Evolutionary conservation across 73 alveolate genomes (phyloP).

Genomic region (Urostyla sp.): DNA sequence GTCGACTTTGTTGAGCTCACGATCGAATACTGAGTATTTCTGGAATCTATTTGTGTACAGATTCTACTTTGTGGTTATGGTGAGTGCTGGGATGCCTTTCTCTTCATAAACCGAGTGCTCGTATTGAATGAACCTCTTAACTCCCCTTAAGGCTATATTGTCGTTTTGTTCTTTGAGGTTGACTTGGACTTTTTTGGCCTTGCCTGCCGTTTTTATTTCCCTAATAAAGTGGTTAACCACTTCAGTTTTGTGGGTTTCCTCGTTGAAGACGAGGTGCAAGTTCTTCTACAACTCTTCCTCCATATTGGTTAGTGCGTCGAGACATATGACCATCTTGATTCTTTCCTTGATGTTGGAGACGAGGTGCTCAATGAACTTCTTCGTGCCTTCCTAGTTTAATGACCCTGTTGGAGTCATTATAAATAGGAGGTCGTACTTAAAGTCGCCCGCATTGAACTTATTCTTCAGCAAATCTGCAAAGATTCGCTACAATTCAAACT

Average conservation of each 20-base stretch:
- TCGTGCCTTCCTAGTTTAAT: conserved; percentile 57
- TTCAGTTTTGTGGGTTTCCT: neutral
- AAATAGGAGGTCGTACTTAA: conserved; percentile 52
- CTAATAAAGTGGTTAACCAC: neutral
- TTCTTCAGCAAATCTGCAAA: conserved; percentile 15
- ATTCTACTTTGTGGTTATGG: conserved; percentile 21
- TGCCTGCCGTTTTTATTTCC: conserved; percentile 27
- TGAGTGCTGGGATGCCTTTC: conserved; percentile 52
- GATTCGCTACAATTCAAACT: conserved; percentile 6
- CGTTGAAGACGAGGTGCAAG: neutral
- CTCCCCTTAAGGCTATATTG: neutral
- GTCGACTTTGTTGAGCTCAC: neutral
- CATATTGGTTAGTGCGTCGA: conserved; percentile 43
- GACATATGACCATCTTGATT: conserved; percentile 52
- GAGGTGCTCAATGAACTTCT: conserved; percentile 41
- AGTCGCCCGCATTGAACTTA: neutral
- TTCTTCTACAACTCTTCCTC: neutral
- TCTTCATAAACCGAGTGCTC: conserved; percentile 40
- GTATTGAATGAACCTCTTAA: conserved; percentile 12
- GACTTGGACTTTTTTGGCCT: neutral
- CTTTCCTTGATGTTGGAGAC: conserved; percentile 57
- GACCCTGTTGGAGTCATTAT: conserved; percentile 60
- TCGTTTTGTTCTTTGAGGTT: neutral
- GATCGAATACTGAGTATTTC: conserved; percentile 46
- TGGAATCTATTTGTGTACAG: conserved; percentile 27